Base-by-base conservation (phyloP, 1,284 basidiomycete genomes). In the Apiotrichum porosum region DNA sequence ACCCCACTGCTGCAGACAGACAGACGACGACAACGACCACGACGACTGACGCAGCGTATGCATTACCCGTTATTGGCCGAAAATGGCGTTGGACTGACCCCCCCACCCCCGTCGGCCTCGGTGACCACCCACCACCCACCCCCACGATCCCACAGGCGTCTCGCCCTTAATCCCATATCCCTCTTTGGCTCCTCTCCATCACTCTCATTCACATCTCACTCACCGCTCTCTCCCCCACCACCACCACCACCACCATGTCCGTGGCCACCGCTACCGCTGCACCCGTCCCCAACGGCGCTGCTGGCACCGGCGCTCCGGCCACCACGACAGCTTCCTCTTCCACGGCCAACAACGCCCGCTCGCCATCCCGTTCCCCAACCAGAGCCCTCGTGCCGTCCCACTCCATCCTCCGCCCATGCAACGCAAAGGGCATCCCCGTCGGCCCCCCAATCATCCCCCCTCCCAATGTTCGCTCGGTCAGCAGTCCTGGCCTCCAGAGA, bases 401-500 rank as follows among this genome's bases (percentile, higher is more conserved):
- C 44, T 53, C 51, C 14, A 54, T 54, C 44, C 52, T 54, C 23
- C 47, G 41, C 13, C 52, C 52, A 6, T 50, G 44, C 44, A 30
- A 42, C 41, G 22, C 21, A 21, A 22, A 42, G 31, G 41, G 41
- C 41, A 21, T 33, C 32, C 41, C 41, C 41, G 34, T 42, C 41
- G 41, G 41, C 10, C 41, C 41, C 17, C 31, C 41, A 3, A 17
- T 54, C 41, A 15, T 53, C 47, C 0, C 22, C 26, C 24, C 42
- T 26, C 34, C 31, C 26, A 28, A 28, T 6, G 12, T 41, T 19
- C 39, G n/a, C n/a, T 33, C 26, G 38, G 38, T 40, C 38, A 40
- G 13, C 38, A 30, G 24, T n/a, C 31, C 31, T 15, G 31, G 31
- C 31, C 12, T 13, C 31, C 4, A 13, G 17, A 13, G n/a, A n/a